A percentile compares a stretch with the other conserved stretches of the same genome.
phyloP scores from a whole-genome alignment of 441 rosid species.

The Erodium texanum region DNA sequence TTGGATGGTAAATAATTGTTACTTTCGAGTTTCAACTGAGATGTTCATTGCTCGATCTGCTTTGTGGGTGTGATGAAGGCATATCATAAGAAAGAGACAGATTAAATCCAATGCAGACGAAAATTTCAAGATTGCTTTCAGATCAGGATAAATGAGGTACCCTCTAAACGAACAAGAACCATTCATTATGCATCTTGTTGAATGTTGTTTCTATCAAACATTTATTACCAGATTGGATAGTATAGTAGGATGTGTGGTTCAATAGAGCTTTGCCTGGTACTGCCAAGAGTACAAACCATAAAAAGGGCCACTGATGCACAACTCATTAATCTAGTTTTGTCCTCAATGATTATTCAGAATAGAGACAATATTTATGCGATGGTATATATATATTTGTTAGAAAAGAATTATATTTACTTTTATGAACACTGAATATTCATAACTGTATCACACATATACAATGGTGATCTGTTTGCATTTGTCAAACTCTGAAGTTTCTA shows the following conservation, averaged over 20 bases:
- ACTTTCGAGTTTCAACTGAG: too few relatives aligned
- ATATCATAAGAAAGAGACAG: not conserved
- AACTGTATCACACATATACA: too few relatives aligned
- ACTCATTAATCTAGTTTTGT: constrained; percentile 11
- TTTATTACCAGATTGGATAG: constrained; percentile 19
- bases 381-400: too few relatives aligned
- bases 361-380: too few relatives aligned
- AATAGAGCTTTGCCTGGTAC: constrained; percentile 15
- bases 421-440: too few relatives aligned
- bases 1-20: constrained; percentile 1
- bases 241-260: constrained; percentile 15
- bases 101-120: not conserved
- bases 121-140: not conserved
- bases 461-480: too few relatives aligned
- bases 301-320: constrained; percentile 11
- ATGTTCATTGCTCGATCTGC: not conserved
- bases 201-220: constrained; percentile 21
- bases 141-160: not conserved
- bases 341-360: constrained; percentile 2
- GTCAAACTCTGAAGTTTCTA: too few relatives aligned
- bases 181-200: constrained; percentile 14
- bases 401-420: too few relatives aligned
- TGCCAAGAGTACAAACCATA: not conserved
- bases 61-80: not conserved
- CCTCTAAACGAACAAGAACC: constrained; percentile 12